Evolutionary conservation across 352 stramenopile species (phyloP), one percentile per base, ranked within the genome.

Genomic region (Thalassiosira ordinaria): DNA sequence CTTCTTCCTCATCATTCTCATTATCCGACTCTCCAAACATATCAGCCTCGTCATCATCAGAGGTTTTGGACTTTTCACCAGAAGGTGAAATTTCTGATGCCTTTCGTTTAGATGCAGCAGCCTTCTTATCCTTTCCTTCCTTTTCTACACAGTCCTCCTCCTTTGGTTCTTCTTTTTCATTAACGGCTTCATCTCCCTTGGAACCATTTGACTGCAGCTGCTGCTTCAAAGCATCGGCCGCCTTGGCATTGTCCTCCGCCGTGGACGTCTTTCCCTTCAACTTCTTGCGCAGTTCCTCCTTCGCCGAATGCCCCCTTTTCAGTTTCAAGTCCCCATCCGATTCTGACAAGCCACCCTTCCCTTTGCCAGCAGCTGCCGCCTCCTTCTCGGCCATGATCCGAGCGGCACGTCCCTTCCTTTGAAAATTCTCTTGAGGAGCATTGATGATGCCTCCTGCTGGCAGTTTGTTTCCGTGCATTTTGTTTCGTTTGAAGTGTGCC

Each of bases 381-480:
- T 70, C 49, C 27, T 79, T 78, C 22, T 84, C 78, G 27, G 81
- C 85, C 61, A 93, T 82, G 47, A 92, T 90, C 27, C 74, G 72
- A 9, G 79, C 84, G 18, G 89, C 75, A 14, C 85, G 70, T 22
- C 89, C 89, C 51, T 59, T 78, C 29, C 67, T 74, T 53, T 72
- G 55, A 62, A 79, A 79, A n/a, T n/a, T n/a, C n/a, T n/a, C n/a
- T n/a, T n/a, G n/a, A n/a, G n/a, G n/a, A n/a, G n/a, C n/a, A n/a
- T n/a, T n/a, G n/a, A 49, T 41, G 33, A 79, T 82, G 11, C 61
- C 65, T 31, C 78, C 78, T 9, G 65, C 60, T n/a, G n/a, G 82
- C 75, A 85, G 78, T 72, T 66, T 87, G 29, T 66, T 60, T 1
- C 64, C 66, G 61, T 27, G 65, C n/a, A 55, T 88, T 84, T 41